Conservation (phyloP, 169 alveolate species). For the Eimeria maxima region DNA sequence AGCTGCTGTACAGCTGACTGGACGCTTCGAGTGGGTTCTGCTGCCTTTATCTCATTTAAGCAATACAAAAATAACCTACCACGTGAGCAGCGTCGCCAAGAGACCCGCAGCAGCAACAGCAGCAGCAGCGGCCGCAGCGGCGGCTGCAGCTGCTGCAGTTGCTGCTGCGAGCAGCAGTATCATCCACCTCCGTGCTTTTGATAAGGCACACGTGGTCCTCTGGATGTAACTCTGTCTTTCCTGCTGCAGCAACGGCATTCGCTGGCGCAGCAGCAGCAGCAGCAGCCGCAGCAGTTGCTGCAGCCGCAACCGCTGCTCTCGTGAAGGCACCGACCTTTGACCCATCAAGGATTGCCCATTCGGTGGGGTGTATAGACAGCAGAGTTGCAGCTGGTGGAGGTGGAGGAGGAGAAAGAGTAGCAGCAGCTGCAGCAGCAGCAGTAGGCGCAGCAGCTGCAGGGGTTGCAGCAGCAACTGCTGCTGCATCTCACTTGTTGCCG, state of each 20-base stretch:
- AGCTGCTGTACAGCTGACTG: not conserved
- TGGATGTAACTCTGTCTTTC: too few species aligned
- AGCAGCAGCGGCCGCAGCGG: too few species aligned
- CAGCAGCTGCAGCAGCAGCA: not conserved
- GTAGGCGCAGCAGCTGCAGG: not conserved
- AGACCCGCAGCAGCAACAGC: too few species aligned
- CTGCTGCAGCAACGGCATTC: not conserved
- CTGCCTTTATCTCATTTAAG: not conserved
- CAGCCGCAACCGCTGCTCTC: not conserved
- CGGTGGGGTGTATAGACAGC: too few species aligned
- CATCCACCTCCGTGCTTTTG: not conserved
- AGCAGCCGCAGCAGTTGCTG: conserved; percentile 29
- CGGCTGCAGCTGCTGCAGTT: too few species aligned
- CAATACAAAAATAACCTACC: not conserved
- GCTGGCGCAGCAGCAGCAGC: not conserved
- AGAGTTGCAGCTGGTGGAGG: too few species aligned
- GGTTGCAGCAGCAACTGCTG: not conserved
- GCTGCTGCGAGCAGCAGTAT: not conserved
- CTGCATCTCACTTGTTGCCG: too few species aligned
- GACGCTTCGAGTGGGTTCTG: not conserved
- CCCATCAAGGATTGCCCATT: too few species aligned
- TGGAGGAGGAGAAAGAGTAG: too few species aligned
- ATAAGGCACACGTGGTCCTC: not conserved
- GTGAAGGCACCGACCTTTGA: too few species aligned
- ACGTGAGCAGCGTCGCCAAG: not conserved